Evolutionary conservation across 116 monocot genomes (phyloP).

Genomic region (Papilionanthe hybrid): DNA sequence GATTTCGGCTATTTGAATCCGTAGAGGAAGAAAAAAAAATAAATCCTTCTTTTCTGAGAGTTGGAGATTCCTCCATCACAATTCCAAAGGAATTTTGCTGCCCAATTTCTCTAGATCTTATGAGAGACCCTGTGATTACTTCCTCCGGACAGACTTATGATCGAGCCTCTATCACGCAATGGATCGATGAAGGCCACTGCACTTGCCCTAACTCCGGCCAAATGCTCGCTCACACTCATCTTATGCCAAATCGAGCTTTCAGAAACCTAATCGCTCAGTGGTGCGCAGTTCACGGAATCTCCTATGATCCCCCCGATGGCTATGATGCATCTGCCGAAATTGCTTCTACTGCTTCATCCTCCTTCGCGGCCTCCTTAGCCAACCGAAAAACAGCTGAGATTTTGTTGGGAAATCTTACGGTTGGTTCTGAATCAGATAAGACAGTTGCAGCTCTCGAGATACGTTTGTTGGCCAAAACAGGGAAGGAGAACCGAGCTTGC

Average conservation of each 20-base stretch:
- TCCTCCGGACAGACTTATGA: constrained; percentile 92
- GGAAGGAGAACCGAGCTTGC: constrained; percentile 58
- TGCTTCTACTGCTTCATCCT: constrained; percentile 11
- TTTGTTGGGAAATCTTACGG: constrained; percentile 34
- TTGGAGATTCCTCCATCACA: constrained; percentile 25
- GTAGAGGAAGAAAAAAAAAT: constrained; percentile 9
- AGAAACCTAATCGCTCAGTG: constrained; percentile 64
- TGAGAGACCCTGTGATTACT: constrained; percentile 72
- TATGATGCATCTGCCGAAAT: constrained; percentile 26
- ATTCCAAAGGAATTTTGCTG: constrained; percentile 87
- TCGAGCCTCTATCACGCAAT: constrained; percentile 61
- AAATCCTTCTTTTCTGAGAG: constrained; percentile 1
- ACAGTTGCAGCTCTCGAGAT: constrained; percentile 54
- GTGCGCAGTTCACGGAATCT: constrained; percentile 46
- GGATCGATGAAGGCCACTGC: constrained; percentile 59
- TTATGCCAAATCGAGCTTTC: constrained; percentile 65
- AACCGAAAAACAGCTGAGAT: constrained; percentile 49
- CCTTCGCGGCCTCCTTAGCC: constrained; percentile 46
- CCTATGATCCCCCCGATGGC: constrained; percentile 40
- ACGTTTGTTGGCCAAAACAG: constrained; percentile 74
- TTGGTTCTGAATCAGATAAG: constrained; percentile 34
- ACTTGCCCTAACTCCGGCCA: constrained; percentile 67
- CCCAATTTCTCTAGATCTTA: constrained; percentile 80
- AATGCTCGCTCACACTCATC: constrained; percentile 26
- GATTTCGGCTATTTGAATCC: constrained; percentile 61